Evolutionary conservation across 257 asterid genomes (phyloP).

Genomic region (Solanum etuberosum): DNA sequence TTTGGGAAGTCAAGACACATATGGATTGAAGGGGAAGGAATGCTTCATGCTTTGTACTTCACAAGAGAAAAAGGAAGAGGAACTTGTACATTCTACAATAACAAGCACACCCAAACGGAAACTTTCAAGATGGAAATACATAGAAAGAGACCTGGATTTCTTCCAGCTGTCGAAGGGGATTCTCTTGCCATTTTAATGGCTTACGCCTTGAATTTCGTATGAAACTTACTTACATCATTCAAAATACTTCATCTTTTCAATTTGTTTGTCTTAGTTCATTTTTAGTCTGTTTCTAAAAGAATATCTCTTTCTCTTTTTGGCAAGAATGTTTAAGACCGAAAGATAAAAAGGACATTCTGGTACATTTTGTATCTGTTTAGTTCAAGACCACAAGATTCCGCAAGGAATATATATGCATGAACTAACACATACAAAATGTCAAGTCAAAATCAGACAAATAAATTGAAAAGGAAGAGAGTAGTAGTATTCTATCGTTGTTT

Average conservation of each 20-base stretch:
- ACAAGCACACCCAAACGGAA: slow-evolving; percentile 18
- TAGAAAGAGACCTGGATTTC: slow-evolving; percentile 25
- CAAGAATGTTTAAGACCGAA: neutral
- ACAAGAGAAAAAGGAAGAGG: neutral
- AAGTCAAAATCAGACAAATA: too few species aligned
- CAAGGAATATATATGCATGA: too few species aligned
- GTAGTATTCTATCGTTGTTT: neutral
- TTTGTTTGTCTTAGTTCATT: neutral
- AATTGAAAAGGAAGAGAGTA: too few species aligned
- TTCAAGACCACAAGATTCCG: neutral
- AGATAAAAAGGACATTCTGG: neutral
- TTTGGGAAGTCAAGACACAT: slow-evolving; percentile 27
- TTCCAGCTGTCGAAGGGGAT: slow-evolving; percentile 34
- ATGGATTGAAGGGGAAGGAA: slow-evolving; percentile 50
- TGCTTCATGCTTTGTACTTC: slow-evolving; percentile 40
- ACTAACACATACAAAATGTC: too few species aligned
- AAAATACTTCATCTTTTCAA: neutral
- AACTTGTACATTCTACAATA: slow-evolving; percentile 14
- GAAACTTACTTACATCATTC: neutral
- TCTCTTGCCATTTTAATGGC: slow-evolving; percentile 36
- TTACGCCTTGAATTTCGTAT: slow-evolving; percentile 25
- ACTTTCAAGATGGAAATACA: slow-evolving; percentile 13
- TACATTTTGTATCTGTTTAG: neutral
- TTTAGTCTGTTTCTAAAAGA: neutral
- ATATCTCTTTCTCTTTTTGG: neutral